Base-by-base conservation (phyloP, 768 basidiomycete species). In the Tephrocybe sp. region DNA sequence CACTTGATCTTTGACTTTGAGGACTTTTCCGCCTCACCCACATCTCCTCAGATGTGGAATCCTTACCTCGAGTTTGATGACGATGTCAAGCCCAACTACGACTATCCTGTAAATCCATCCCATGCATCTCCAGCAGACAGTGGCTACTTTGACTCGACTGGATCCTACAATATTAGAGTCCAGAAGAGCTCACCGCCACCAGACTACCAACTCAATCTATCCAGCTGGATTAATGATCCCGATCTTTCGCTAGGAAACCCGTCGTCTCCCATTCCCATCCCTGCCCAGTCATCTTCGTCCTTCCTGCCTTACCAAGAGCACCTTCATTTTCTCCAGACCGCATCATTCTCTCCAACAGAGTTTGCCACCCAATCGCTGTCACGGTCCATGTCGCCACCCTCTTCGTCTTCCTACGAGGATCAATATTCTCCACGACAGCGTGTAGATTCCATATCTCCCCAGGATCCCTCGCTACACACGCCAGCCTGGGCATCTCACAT, bases 401-500 rank as follows among this genome's bases (percentile, higher is more conserved):
- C 82, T 9, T 70, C 74, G n/a, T 37, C 36, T 4, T 37, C 36
- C 1, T 79, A 74, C 49, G 80, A 81, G 28, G 80, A 77, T 21
- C 66, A 56, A 62, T 72, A 53, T 54, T 63, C 57, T 13, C 68
- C 68, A 35, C 68, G 74, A 32, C 76, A 73, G 44, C 71, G 73
- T 32, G 66, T 82, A 9, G 67, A 74, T 22, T 84, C 86, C 1
- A 74, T 84, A 49, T 82, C 85, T 6, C 83, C 86, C 13, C 72
- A 75, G 15, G 83, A 87, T 38, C 80, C 79, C 5, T 76, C 82
- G 26, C 65, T 82, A 22, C 74, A 72, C 44, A 72, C 83, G 4
- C 86, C 87, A 1, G 59, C 71, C 1, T 89, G 87, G 87, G 82
- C 82, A 12, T 67, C 81, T 8, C 83, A 88, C 52, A 69, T 87